These are phyloP conservation scores for Ganoderma resinaceum DNA, from an alignment of 1,284 basidiomycete genomes.

Conservation along the genomic window DNA sequence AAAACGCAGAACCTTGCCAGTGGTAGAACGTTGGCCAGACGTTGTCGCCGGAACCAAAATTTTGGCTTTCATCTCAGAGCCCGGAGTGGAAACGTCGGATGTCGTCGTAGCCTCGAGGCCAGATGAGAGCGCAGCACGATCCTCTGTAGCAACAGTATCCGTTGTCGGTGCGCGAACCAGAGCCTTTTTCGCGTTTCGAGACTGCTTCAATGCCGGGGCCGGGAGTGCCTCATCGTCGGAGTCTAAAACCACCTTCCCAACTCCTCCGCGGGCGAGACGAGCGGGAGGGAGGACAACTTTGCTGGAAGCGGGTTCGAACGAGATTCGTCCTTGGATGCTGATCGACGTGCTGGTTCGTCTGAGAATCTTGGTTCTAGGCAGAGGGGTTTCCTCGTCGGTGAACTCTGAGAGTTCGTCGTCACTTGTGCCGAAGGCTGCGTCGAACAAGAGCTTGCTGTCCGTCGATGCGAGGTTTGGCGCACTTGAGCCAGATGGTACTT, in stretches of 20 bases:
- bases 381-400: constrained; percentile 34
- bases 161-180: constrained; percentile 12
- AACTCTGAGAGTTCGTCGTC: constrained; percentile 43
- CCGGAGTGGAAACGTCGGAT: not conserved
- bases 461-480: constrained; percentile 23
- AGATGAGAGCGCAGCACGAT: not conserved
- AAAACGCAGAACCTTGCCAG: constrained; percentile 16
- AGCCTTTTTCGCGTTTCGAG: constrained; percentile 10
- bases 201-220: not conserved
- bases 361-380: constrained; percentile 13
- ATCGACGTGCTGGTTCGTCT: constrained; percentile 9
- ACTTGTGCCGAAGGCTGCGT: constrained; percentile 38
- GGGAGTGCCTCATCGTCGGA: constrained; percentile 26
- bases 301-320: constrained; percentile 17
- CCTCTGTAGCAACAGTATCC: constrained; percentile 4
- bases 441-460: constrained; percentile 32
- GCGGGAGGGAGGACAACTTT: not conserved
- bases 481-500: not conserved
- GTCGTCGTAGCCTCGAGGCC: not conserved
- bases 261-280: constrained; percentile 18
- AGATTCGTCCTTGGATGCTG: constrained; percentile 23
- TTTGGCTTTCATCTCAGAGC: not conserved
- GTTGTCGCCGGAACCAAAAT: not conserved
- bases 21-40: not conserved
- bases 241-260: constrained; percentile 21